Conservation (phyloP, 2,329 filamentous ascomycete genomes). For the Fusarium dlaminii region DNA sequence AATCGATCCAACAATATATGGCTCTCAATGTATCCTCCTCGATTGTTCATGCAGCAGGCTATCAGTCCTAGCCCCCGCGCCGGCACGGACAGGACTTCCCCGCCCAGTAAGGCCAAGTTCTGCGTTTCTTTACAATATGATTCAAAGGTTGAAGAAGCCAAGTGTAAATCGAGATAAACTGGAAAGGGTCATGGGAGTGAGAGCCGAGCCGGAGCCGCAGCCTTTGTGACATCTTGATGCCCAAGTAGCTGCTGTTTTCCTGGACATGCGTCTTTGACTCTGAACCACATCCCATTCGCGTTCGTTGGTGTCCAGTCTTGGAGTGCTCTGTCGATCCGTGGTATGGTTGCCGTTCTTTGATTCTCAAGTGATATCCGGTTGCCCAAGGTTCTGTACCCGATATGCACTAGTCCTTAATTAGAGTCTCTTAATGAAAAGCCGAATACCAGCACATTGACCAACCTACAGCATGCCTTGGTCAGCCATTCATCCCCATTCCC, state of each 20-base stretch:
- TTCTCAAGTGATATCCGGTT: conserved; percentile 7
- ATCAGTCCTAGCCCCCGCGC: conserved; percentile 25
- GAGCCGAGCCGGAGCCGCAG: conserved; percentile 36
- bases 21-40: neutral
- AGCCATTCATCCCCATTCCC: conserved; percentile 5
- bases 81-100: conserved; percentile 28
- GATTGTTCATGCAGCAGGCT: conserved; percentile 16
- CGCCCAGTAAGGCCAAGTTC: conserved; percentile 26
- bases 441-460: neutral
- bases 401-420: conserved; percentile 12
- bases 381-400: neutral
- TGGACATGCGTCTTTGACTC: neutral
- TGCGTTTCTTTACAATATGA: neutral
- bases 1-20: neutral
- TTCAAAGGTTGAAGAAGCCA: neutral
- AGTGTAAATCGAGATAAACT: neutral
- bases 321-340: neutral
- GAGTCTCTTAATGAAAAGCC: neutral
- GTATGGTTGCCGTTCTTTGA: conserved; percentile 20
- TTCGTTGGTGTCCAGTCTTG: neutral
- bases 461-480: neutral
- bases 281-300: neutral
- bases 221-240: conserved; percentile 13
- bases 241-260: neutral
- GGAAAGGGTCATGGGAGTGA: conserved; percentile 1